Base-by-base conservation (phyloP, 176 grass and related monocot genomes). In the Panicum miliaceum region DNA sequence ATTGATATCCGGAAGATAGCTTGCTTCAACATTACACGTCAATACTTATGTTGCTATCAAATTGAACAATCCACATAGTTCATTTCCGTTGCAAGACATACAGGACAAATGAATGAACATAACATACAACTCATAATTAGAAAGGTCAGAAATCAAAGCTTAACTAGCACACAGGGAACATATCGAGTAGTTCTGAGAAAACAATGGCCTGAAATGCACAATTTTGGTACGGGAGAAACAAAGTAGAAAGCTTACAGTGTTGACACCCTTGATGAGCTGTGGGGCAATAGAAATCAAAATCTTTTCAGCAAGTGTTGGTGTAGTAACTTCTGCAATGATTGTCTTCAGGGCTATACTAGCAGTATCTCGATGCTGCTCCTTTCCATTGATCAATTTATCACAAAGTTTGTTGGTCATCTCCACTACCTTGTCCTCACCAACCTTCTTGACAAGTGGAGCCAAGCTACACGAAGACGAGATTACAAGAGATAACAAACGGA, bases 311-410 rank as follows among this genome's bases (percentile, higher is more conserved):
- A 99, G 87, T 84, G 91, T 89, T 71, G 91, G 56, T 6, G 89
- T 84, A 27, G 88, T 94, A 90, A 92, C 93, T 93, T 96, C 93
- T 60, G 88, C 87, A 82, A 94, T 88, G 71, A 96, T 99, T 23
- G 93, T 99, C 90, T 99, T 99, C 80, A 99, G 50, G 68, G 91
- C 96, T 88, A 99, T 99, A 82, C 93, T 96, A 85, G 96, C 96
- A 86, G 87, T 99, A 88, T 99, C 96, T 56, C 96, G 89, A 92
- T 96, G 91, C 60, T 94, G 96, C 27, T 99, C 96, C 88, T 99
- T 99, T n/a, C 96, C 96, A 61, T 94, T 90, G 25, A 99, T 84
- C 84, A 99, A 89, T 76, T 99, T 99, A 82, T 94, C 91, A 81
- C 89, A 96, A 70, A 99, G 93, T 87, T 94, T 99, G 64, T 90